Percentiles rank a stretch among this genome's conserved stretches.
These are phyloP conservation scores for Penicillium macrosclerotiorum DNA, from an alignment of 495 filamentous ascomycete species.

Conservation along the genomic window DNA sequence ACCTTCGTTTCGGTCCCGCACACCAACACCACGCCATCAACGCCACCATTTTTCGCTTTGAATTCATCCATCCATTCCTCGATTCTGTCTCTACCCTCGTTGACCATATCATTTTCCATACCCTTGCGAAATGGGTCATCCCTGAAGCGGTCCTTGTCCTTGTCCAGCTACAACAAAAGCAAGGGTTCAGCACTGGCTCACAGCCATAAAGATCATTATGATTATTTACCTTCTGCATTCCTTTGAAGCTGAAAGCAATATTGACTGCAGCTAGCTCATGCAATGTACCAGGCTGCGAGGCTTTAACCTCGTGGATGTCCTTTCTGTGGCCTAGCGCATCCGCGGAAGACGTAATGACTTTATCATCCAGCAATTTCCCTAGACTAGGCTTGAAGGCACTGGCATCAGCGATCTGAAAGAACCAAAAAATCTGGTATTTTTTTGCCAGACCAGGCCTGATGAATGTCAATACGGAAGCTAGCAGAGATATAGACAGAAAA, in stretches of 20 bases:
- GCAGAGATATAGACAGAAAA: neutral
- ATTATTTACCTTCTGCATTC: conserved; percentile 23
- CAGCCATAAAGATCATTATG: neutral
- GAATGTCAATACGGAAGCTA: conserved; percentile 1
- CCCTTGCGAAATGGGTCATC: conserved; percentile 19
- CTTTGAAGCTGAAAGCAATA: conserved; percentile 30
- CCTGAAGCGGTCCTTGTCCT: conserved; percentile 1
- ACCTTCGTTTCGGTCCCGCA: conserved; percentile 6
- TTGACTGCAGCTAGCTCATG: conserved; percentile 18
- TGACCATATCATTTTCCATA: conserved; percentile 4
- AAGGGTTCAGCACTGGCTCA: neutral
- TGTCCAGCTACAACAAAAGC: conserved; percentile 3
- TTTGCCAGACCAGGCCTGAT: conserved; percentile 32
- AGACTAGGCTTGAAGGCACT: conserved; percentile 20
- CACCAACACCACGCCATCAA: conserved; percentile 8
- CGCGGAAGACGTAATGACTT: conserved; percentile 23
- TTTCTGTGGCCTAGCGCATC: conserved; percentile 14
- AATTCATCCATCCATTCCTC: conserved; percentile 7
- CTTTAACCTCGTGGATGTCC: conserved; percentile 8
- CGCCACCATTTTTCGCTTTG: neutral
- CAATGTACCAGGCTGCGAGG: conserved; percentile 2
- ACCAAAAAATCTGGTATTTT: conserved; percentile 27
- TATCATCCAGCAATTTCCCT: conserved; percentile 11
- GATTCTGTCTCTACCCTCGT: conserved; percentile 4
- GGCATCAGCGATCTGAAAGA: conserved; percentile 25